Evolutionary conservation across 371 early-diverging fungal genomes (phyloP).

Genomic region (Syncephalastrum contaminatum): DNA sequence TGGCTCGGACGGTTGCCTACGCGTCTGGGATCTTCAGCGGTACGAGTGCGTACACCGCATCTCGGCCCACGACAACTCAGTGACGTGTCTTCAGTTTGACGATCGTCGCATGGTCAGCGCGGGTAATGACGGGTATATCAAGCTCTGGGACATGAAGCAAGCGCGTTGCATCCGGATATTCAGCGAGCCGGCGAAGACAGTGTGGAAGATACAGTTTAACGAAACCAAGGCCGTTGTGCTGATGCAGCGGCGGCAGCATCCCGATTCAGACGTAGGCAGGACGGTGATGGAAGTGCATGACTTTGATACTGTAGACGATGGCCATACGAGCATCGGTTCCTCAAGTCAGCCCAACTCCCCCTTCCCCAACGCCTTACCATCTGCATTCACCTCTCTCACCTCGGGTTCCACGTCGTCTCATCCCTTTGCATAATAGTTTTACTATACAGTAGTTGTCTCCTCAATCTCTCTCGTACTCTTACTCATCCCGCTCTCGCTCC

Average conservation of each 20-base stretch:
- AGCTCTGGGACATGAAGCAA: slow-evolving; percentile 81
- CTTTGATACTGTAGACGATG: slow-evolving; percentile 40
- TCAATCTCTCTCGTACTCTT: no score
- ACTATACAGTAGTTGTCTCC: no score
- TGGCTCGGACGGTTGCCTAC: slow-evolving; percentile 83
- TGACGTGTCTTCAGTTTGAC: slow-evolving; percentile 88
- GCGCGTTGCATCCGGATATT: slow-evolving; percentile 74
- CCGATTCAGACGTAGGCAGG: slow-evolving; percentile 33
- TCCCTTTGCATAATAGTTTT: no score
- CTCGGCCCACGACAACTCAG: slow-evolving; percentile 79
- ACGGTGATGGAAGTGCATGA: slow-evolving; percentile 56
- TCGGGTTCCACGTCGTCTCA: no score
- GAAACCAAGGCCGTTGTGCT: slow-evolving; percentile 64
- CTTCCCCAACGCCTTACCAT: no score
- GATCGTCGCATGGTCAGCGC: slow-evolving; percentile 79
- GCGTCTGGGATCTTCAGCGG: slow-evolving; percentile 84
- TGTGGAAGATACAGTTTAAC: slow-evolving; percentile 65
- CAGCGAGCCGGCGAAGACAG: slow-evolving; percentile 56
- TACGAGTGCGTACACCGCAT: slow-evolving; percentile 68
- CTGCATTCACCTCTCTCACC: no score
- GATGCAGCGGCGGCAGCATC: slow-evolving; percentile 46
- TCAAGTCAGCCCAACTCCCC: background rate
- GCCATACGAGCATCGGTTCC: slow-evolving; percentile 2
- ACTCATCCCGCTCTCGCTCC: no score
- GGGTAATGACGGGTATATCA: slow-evolving; percentile 83